These are phyloP conservation scores for Aspergillus puulaauensis DNA, from an alignment of 2,329 filamentous ascomycete genomes.

Conservation along the genomic window DNA sequence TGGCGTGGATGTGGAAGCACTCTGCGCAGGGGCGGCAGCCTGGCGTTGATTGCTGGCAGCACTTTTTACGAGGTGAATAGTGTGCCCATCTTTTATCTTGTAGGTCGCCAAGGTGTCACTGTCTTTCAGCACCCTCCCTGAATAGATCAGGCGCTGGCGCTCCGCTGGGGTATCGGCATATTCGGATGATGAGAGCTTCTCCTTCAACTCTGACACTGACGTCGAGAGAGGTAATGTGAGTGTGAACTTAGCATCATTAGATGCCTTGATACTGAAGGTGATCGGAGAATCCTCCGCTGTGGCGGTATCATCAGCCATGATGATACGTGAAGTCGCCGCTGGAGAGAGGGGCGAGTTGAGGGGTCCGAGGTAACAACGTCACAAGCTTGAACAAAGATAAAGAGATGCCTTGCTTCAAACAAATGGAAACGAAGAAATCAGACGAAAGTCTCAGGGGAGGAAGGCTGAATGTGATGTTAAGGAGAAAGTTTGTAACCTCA, in stretches of 20 bases:
- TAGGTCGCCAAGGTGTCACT: constrained; percentile 79
- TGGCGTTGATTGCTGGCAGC: constrained; percentile 77
- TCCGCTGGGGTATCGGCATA: constrained; percentile 85
- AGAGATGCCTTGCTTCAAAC: neutral
- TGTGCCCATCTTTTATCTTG: constrained; percentile 96
- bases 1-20: constrained; percentile 35
- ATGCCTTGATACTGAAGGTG: constrained; percentile 97
- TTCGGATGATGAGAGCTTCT: constrained; percentile 76
- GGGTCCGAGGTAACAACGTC: constrained; percentile 10
- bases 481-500: neutral
- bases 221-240: constrained; percentile 76
- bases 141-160: constrained; percentile 94
- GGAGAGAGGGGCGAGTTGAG: constrained; percentile 10
- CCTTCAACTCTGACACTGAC: constrained; percentile 83
- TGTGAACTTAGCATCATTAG: constrained; percentile 80
- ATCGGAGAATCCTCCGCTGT: constrained; percentile 68
- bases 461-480: neutral
- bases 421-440: neutral
- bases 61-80: constrained; percentile 94
- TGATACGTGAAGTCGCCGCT: constrained; percentile 18
- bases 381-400: constrained; percentile 6
- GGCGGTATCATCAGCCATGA: constrained; percentile 42
- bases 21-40: constrained; percentile 53
- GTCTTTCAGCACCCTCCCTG: constrained; percentile 94
- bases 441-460: neutral